Evolutionary conservation across 129 eudicot species (phyloP).

Genomic region (Pittosporum tobira): DNA sequence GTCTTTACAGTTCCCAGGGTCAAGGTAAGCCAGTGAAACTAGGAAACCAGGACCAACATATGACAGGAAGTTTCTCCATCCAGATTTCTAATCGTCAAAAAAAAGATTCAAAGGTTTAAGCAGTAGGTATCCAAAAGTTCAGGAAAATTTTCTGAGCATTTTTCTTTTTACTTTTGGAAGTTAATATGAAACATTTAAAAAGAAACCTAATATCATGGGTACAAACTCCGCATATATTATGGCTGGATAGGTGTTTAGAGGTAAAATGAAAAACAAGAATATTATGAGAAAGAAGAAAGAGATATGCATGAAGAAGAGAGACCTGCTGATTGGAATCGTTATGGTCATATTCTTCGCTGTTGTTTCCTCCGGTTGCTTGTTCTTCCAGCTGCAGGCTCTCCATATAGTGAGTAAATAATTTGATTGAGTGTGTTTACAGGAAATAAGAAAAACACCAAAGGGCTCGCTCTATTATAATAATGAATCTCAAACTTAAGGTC

Average conservation of each 20-base stretch:
- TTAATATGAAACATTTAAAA: too few relatives aligned
- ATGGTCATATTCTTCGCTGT: not conserved
- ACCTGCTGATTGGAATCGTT: not conserved
- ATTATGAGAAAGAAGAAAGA: not conserved
- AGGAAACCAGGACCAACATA: slow-evolving; percentile 57
- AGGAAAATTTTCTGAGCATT: too few relatives aligned
- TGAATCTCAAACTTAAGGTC: too few relatives aligned
- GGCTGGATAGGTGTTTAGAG: not conserved
- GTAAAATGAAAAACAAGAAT: not conserved
- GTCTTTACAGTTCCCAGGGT: slow-evolving; percentile 54
- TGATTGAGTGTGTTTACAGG: too few relatives aligned
- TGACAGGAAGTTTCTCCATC: slow-evolving; percentile 41
- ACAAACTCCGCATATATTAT: too few relatives aligned
- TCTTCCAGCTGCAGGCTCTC: slow-evolving; percentile 7
- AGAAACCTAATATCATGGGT: too few relatives aligned
- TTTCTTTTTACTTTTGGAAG: too few relatives aligned
- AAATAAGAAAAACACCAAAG: too few relatives aligned
- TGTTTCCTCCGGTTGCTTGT: not conserved
- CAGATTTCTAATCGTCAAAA: slow-evolving; percentile 18
- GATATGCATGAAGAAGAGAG: not conserved
- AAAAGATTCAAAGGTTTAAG: not conserved
- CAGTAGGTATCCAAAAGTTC: not conserved
- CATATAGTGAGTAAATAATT: not conserved
- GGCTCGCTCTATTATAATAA: too few relatives aligned
- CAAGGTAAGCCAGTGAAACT: slow-evolving; percentile 57